phyloP scores from a whole-genome alignment of 805 yeast species.

The Pichia manshurica region DNA sequence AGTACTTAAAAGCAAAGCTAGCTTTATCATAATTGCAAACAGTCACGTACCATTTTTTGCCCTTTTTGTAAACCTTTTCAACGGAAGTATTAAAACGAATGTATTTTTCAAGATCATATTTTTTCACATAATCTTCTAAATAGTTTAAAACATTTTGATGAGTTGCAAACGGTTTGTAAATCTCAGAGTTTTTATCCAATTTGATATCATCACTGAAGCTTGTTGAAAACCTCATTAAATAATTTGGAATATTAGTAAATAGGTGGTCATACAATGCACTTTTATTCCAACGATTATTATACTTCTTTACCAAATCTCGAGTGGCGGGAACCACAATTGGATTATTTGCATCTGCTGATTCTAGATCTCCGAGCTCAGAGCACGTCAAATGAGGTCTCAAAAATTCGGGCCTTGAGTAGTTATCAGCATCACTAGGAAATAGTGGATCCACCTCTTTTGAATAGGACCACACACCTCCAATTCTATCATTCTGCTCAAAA shows the following conservation, averaged over 20 bases:
- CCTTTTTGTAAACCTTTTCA: conserved; percentile 22
- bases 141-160: conserved; percentile 17
- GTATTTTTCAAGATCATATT: conserved; percentile 25
- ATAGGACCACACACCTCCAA: conserved; percentile 39
- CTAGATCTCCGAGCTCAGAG: background rate
- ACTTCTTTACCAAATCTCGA: background rate
- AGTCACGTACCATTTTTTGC: conserved; percentile 32
- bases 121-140: conserved; percentile 19
- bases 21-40: conserved; percentile 13
- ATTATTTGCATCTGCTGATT: background rate
- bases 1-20: conserved; percentile 25
- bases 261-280: conserved; percentile 28
- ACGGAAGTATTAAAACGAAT: conserved; percentile 33
- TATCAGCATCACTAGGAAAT: conserved; percentile 2
- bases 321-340: conserved; percentile 1
- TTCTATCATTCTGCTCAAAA: conserved; percentile 34
- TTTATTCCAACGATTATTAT: conserved; percentile 15
- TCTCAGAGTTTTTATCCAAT: background rate
- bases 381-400: conserved; percentile 9
- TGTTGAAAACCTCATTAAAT: conserved; percentile 35
- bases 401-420: conserved; percentile 13
- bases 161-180: conserved; percentile 20
- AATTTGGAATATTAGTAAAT: conserved; percentile 37
- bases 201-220: conserved; percentile 20
- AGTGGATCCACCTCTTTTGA: conserved; percentile 4